Evolutionary conservation across 108 stramenopile species (phyloP).

Genomic region (Skeletonema grethae): DNA sequence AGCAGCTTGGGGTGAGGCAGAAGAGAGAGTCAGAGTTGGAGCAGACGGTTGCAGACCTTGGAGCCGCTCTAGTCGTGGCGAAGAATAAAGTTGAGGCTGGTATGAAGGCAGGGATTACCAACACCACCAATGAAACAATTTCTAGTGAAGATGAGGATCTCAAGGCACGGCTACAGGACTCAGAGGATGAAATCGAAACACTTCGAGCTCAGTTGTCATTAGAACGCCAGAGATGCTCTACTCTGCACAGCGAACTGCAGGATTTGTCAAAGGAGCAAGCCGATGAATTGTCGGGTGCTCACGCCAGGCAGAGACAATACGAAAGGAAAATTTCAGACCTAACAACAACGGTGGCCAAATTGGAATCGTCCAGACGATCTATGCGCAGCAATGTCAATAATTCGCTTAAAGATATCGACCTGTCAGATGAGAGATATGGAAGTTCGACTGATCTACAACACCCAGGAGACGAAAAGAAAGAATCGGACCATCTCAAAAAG

Average conservation of each 20-base stretch:
- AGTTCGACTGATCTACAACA: conserved; percentile 21
- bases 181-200: conserved; percentile 64
- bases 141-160: conserved; percentile 57
- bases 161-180: conserved; percentile 53
- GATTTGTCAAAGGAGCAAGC: conserved; percentile 73
- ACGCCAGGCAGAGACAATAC: conserved; percentile 60
- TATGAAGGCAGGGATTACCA: conserved; percentile 6
- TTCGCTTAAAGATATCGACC: conserved; percentile 5
- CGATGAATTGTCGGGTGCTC: conserved; percentile 60
- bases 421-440: conserved; percentile 5
- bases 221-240: conserved; percentile 58
- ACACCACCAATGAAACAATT: conserved; percentile 19
- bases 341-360: conserved; percentile 46
- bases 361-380: conserved; percentile 43
- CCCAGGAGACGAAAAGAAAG: conserved; percentile 52
- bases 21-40: conserved; percentile 79
- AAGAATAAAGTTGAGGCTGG: conserved; percentile 45
- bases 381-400: conserved; percentile 16
- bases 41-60: conserved; percentile 77
- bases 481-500: conserved; percentile 44
- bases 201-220: conserved; percentile 55
- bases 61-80: conserved; percentile 68
- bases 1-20: conserved; percentile 74
- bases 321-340: conserved; percentile 75
- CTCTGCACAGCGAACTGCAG: conserved; percentile 65